phyloP scores from a whole-genome alignment of 2,329 filamentous ascomycete species.

The Diaporthe sp. region DNA sequence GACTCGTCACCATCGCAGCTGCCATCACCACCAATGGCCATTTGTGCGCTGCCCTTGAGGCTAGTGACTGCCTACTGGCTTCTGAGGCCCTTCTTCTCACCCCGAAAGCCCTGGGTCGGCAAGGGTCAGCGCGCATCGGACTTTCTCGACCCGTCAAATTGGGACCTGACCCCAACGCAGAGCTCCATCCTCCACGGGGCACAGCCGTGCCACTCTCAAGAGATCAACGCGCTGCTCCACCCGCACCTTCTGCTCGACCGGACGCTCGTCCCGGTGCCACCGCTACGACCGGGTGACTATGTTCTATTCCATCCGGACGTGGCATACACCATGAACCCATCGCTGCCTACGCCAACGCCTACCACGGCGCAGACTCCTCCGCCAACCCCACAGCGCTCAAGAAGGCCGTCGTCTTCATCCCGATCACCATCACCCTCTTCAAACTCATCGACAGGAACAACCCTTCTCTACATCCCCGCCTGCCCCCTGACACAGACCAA shows the following conservation, averaged over 20 bases:
- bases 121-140: constrained; percentile 16
- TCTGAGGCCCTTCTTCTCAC: constrained; percentile 77
- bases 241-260: constrained; percentile 77
- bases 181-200: constrained; percentile 78
- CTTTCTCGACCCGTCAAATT: constrained; percentile 37
- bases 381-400: background rate
- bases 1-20: background rate
- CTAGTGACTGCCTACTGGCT: constrained; percentile 84
- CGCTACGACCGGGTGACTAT: constrained; percentile 80
- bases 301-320: constrained; percentile 81
- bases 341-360: constrained; percentile 39
- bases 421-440: constrained; percentile 1
- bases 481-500: constrained; percentile 59
- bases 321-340: constrained; percentile 72
- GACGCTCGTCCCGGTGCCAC: constrained; percentile 79
- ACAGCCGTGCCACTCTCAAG: constrained; percentile 76
- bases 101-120: constrained; percentile 20
- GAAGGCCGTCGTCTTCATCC: constrained; percentile 3
- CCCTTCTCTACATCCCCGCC: constrained; percentile 57
- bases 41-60: constrained; percentile 77
- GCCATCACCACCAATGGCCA: constrained; percentile 67
- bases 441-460: constrained; percentile 27
- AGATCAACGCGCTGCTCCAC: constrained; percentile 77
- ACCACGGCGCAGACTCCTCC: background rate
- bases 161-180: constrained; percentile 42